Evolutionary conservation across 768 basidiomycete species (phyloP), one percentile per base, ranked within the genome.

Genomic region (Suillus brevipes): DNA sequence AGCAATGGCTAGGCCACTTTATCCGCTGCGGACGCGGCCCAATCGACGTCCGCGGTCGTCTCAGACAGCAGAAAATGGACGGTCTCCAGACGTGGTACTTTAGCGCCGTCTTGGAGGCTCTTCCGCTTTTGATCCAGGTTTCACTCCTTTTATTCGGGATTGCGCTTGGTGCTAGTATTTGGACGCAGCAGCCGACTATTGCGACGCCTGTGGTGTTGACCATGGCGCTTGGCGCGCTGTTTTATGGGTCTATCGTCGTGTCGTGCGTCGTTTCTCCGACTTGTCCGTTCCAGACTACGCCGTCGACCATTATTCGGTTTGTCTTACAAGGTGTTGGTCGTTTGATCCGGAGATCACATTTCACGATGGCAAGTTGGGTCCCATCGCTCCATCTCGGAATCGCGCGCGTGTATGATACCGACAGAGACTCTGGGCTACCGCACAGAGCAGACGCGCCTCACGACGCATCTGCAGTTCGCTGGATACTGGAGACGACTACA

Each of bases 1-100:
- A 74, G 62, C 73, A 75, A 50, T 74, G 72, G 74, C 42, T 74
- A 1, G 67, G 67, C 40, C 67, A 70, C 13, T 71, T 73, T 40
- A 63, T 61, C 38, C 56, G 68, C 28, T 65, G 64, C 20, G 61
- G 67, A 25, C 67, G 70, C n/a, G 68, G 69, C 1, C 68, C 68
- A 23, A 60, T 73, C 2, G 66, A 70, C 13, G 69, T 69, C 42
- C 65, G 68, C 47, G 69, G 66, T 31, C 38, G 42, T 28, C 45
- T 53, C 18, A 45, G 66, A 36, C 66, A 67, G 23, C 34, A 47
- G 31, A 66, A 59, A 34, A 25, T 64, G n/a, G 52, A 40, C n/a
- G 67, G 67, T 34, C 60, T 68, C 20, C 40, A 68, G n/a, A 64
- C 28, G 23, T 67, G 67, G 67, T 14, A 62, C 42, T 67, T 67